Conservation (phyloP, 2,329 filamentous ascomycete genomes). For the Aureobasidium sp. region DNA sequence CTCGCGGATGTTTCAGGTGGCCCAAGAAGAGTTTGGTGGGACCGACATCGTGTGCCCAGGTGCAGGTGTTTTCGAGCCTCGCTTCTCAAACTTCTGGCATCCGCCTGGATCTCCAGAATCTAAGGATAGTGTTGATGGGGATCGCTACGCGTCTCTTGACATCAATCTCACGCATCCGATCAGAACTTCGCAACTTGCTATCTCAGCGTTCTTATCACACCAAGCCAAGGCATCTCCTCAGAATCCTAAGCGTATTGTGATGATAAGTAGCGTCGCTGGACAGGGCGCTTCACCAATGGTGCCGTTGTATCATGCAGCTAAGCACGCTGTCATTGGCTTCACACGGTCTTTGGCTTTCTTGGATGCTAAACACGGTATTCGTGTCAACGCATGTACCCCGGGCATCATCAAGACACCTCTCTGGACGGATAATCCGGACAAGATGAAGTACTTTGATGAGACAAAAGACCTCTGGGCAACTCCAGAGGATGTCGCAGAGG, state of each 20-base stretch:
- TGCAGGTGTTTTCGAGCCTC: constrained; percentile 40
- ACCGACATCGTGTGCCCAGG: constrained; percentile 41
- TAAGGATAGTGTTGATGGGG: constrained; percentile 26
- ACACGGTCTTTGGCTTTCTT: constrained; percentile 43
- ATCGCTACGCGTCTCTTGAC: constrained; percentile 32
- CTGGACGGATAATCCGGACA: constrained; percentile 54
- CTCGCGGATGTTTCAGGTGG: constrained; percentile 40
- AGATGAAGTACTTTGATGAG: constrained; percentile 42
- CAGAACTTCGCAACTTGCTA: constrained; percentile 39
- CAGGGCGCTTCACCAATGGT: constrained; percentile 29
- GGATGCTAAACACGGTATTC: constrained; percentile 42
- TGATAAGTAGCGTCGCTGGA: constrained; percentile 37
- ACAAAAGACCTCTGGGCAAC: constrained; percentile 45
- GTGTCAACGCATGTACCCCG: constrained; percentile 52
- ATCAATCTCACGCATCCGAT: constrained; percentile 43
- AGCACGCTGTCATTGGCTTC: constrained; percentile 39
- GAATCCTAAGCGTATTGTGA: constrained; percentile 39
- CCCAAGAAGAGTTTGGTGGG: constrained; percentile 38
- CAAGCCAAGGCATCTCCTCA: constrained; percentile 23
- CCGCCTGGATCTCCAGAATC: constrained; percentile 31
- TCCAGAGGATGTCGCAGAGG: constrained; percentile 50
- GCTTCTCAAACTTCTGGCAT: constrained; percentile 41
- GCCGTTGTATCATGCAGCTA: constrained; percentile 38
- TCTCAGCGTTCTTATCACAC: constrained; percentile 34
- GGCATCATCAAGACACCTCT: constrained; percentile 54